A percentile compares a stretch with the other conserved stretches of the same genome.
phyloP scores from a whole-genome alignment of 495 filamentous ascomycete species.

The Glutinoglossum americanum region DNA sequence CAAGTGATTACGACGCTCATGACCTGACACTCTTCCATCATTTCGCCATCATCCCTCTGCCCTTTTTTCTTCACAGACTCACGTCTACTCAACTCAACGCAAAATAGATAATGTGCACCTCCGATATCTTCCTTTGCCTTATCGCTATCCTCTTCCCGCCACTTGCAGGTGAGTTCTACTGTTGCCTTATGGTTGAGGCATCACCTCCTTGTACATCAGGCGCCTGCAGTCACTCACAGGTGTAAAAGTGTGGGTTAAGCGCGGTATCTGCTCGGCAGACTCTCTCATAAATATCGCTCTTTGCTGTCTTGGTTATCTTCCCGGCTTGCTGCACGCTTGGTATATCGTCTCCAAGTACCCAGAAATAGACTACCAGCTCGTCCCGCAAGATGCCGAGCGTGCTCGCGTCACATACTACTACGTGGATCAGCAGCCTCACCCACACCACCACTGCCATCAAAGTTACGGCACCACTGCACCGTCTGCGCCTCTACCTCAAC shows the following conservation, averaged over 20 bases:
- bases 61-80: background rate
- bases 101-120: constrained; percentile 33
- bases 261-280: constrained; percentile 82
- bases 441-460: constrained; percentile 7
- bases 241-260: constrained; percentile 74
- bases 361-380: constrained; percentile 37
- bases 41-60: background rate
- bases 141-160: constrained; percentile 88
- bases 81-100: background rate
- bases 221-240: background rate
- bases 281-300: constrained; percentile 89
- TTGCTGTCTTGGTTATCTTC: constrained; percentile 70
- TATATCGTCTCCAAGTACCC: constrained; percentile 92
- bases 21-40: background rate
- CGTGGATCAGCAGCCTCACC: constrained; percentile 10
- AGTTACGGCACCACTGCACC: constrained; percentile 2
- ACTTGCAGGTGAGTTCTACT: constrained; percentile 46
- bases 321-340: constrained; percentile 86
- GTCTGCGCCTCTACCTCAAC: background rate
- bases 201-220: background rate
- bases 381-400: constrained; percentile 25
- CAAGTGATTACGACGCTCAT: background rate
- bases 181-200: background rate
- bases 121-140: constrained; percentile 74
- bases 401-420: constrained; percentile 21